Evolutionary conservation across 805 yeast species (phyloP), one percentile per base, ranked within the genome.

Genomic region (Pichia sporocuriosa): DNA sequence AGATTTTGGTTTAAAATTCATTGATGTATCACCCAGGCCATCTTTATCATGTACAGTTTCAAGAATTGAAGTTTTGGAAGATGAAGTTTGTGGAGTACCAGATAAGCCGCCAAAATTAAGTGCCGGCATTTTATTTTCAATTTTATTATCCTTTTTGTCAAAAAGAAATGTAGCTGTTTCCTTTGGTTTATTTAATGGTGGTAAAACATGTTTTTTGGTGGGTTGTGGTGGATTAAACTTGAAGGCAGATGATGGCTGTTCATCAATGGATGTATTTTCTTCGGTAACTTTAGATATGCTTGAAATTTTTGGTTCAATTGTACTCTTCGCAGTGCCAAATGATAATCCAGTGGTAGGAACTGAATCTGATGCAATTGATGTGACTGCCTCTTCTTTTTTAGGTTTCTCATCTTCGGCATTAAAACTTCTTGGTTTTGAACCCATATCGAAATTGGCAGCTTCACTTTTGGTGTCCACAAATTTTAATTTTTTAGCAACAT

Each of bases 401-500:
- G n/a, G 9, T 11, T 33, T 27, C 6, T 11, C 9, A 15, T 32
- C 25, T 12, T 29, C 30, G 9, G 38, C 37, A 6, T 22, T 38
- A 36, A 44, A 39, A 6, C 42, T 22, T 32, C 40, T 45, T 37
- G 44, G 40, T 37, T 47, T 35, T 36, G 41, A 21, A 6, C 48
- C 27, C 1, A 59, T 40, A 13, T 43, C 43, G 20, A 55, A 50
- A 11, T 35, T 37, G 9, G 41, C 41, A 4, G 36, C 6, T 8
- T 26, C 25, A 19, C 46, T 21, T 13, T 39, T 47, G 16, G 51
- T 32, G n/a, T 43, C 49, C 3, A 46, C 40, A 25, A 59, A 59
- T 39, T 51, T 59, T 15, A 59, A 32, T 28, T 59, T 59, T 12
- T 50, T 42, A 0, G 28, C 34, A 8, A 39, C 21, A 10, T 34